These are phyloP conservation scores for Tolypocladium cylindrosporum DNA, from an alignment of 2,329 filamentous ascomycete genomes.

Conservation along the genomic window DNA sequence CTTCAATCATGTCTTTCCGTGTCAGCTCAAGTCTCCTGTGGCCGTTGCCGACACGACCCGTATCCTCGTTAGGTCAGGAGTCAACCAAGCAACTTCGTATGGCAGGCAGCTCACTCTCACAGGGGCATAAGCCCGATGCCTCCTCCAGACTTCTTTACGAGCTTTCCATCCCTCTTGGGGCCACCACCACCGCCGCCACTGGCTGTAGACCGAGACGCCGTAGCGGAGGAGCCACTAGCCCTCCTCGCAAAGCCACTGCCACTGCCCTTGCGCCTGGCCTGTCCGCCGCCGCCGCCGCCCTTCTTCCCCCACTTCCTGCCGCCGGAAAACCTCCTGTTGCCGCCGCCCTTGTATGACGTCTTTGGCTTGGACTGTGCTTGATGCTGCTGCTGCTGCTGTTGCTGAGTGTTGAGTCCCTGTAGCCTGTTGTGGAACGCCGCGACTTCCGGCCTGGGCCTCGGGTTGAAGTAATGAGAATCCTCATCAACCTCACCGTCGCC, in stretches of 20 bases:
- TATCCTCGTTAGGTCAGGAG: background rate
- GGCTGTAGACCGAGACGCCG: constrained; percentile 9
- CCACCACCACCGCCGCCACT: constrained; percentile 5
- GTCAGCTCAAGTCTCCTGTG: background rate
- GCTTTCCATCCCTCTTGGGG: constrained; percentile 16
- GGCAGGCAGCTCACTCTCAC: constrained; percentile 9
- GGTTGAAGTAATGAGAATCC: constrained; percentile 38
- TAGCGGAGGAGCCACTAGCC: constrained; percentile 18
- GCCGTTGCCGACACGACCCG: background rate
- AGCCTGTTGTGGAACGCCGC: constrained; percentile 23
- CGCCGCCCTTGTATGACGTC: constrained; percentile 14
- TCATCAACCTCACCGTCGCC: constrained; percentile 23
- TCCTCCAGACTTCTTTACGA: constrained; percentile 21
- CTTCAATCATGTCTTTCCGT: background rate
- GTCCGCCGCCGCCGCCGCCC: constrained; percentile 14
- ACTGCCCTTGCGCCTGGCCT: constrained; percentile 19
- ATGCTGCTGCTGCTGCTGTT: constrained; percentile 6
- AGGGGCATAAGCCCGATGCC: constrained; percentile 29
- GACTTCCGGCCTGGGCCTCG: constrained; percentile 16
- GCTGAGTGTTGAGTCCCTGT: constrained; percentile 16
- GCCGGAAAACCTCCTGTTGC: constrained; percentile 16
- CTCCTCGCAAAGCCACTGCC: constrained; percentile 15
- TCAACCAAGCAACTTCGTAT: background rate
- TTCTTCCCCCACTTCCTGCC: constrained; percentile 19
- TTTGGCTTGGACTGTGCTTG: constrained; percentile 13